Conservation (phyloP, 2,329 filamentous ascomycete genomes). For the Trichoderma arundinaceum region DNA sequence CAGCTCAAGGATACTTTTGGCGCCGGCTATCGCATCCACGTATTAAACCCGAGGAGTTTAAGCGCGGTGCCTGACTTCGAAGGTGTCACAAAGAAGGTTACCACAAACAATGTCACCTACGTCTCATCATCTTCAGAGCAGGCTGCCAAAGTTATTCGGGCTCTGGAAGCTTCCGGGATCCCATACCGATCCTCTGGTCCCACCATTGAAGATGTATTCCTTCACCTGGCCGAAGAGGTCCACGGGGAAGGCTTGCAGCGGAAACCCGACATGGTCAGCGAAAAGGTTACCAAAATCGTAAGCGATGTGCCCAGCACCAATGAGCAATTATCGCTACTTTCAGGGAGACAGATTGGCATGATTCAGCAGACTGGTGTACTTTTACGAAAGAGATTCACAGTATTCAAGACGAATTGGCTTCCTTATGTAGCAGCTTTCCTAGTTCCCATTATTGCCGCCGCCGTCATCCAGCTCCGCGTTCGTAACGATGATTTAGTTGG, state of each 20-base stretch:
- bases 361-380: slow-evolving; percentile 65
- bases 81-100: slow-evolving; percentile 58
- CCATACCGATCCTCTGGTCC: slow-evolving; percentile 71
- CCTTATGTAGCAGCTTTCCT: slow-evolving; percentile 75
- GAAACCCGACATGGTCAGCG: slow-evolving; percentile 2
- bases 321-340: slow-evolving; percentile 45
- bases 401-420: slow-evolving; percentile 62
- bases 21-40: slow-evolving; percentile 45
- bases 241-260: slow-evolving; percentile 30
- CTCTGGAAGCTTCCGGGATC: slow-evolving; percentile 68
- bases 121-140: slow-evolving; percentile 68
- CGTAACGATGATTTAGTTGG: slow-evolving; percentile 55
- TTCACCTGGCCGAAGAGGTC: slow-evolving; percentile 64
- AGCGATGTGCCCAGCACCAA: slow-evolving; percentile 1
- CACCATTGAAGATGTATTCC: slow-evolving; percentile 75
- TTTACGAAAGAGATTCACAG: slow-evolving; percentile 67
- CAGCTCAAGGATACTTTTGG: slow-evolving; percentile 71
- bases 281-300: slow-evolving; percentile 16
- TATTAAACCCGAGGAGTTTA: slow-evolving; percentile 36
- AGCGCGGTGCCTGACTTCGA: slow-evolving; percentile 58
- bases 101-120: slow-evolving; percentile 73
- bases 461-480: slow-evolving; percentile 75
- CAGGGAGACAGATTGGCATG: slow-evolving; percentile 64
- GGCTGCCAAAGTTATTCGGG: slow-evolving; percentile 70
- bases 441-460: slow-evolving; percentile 76